These are phyloP conservation scores for Brassica carinata DNA, from an alignment of 345 rosid genomes.

Conservation along the genomic window DNA sequence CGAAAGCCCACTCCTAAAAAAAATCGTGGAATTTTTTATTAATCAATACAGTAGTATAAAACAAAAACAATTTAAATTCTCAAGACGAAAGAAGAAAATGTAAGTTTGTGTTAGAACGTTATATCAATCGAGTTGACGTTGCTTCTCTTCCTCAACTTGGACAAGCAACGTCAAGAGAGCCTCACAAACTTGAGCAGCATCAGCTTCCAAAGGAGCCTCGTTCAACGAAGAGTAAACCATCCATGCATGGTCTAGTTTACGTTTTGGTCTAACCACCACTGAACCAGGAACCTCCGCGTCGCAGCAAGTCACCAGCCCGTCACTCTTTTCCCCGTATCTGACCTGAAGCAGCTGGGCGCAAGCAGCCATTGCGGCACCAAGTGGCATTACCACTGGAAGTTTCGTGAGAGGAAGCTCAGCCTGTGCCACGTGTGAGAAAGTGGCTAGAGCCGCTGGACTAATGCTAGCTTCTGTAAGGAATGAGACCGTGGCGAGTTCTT, in stretches of 20 bases:
- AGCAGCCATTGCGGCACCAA: constrained; percentile 97
- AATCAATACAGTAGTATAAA: neutral
- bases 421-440: constrained; percentile 87
- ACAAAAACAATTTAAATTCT: neutral
- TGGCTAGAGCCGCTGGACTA: constrained; percentile 73
- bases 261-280: constrained; percentile 72
- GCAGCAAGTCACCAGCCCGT: constrained; percentile 83
- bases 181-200: constrained; percentile 89
- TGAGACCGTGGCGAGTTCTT: constrained; percentile 82
- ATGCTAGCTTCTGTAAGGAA: constrained; percentile 90
- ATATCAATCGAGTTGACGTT: constrained; percentile 21
- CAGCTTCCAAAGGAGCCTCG: constrained; percentile 65
- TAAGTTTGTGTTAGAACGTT: neutral
- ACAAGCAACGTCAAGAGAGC: constrained; percentile 83
- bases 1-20: too few relatives aligned
- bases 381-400: constrained; percentile 85
- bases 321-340: constrained; percentile 87
- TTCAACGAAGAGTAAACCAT: constrained; percentile 92
- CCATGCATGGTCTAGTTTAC: constrained; percentile 94
- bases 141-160: constrained; percentile 65
- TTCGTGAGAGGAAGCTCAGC: constrained; percentile 75
- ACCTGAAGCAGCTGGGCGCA: constrained; percentile 86
- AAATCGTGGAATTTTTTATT: too few relatives aligned
- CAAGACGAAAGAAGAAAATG: constrained; percentile 6
- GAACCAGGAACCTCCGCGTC: constrained; percentile 99